phyloP scores from a whole-genome alignment of 2,329 filamentous ascomycete species.

The Ascochyta lentis region DNA sequence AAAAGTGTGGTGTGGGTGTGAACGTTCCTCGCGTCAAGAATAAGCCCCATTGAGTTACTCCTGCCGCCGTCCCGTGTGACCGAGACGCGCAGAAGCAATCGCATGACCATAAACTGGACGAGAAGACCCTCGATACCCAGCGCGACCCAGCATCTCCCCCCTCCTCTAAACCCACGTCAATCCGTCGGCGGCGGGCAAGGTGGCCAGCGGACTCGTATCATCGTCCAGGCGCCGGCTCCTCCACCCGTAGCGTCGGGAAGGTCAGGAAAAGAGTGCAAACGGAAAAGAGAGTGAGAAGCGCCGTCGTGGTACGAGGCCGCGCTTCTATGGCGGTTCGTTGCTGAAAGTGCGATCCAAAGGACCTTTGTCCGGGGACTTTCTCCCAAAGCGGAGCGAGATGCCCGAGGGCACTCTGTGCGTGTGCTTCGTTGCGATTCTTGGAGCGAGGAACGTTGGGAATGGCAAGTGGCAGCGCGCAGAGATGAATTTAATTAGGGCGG shows the following conservation, averaged over 20 bases:
- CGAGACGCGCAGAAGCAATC: slow-evolving; percentile 71
- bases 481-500: slow-evolving; percentile 35
- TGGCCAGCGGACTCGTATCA: slow-evolving; percentile 83
- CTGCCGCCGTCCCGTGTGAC: slow-evolving; percentile 39
- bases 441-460: slow-evolving; percentile 81
- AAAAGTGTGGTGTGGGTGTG: slow-evolving; percentile 51
- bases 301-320: slow-evolving; percentile 69
- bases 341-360: slow-evolving; percentile 68
- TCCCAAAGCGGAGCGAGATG: slow-evolving; percentile 80
- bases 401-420: slow-evolving; percentile 71
- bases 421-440: slow-evolving; percentile 99
- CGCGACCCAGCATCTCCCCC: slow-evolving; percentile 33
- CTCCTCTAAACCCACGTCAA: slow-evolving; percentile 40
- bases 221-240: slow-evolving; percentile 70
- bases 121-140: slow-evolving; percentile 65
- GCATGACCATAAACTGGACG: slow-evolving; percentile 98
- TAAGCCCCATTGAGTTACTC: slow-evolving; percentile 99
- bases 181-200: slow-evolving; percentile 34
- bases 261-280: slow-evolving; percentile 57
- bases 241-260: slow-evolving; percentile 30
- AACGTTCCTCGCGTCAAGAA: slow-evolving; percentile 97
- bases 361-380: slow-evolving; percentile 99
- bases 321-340: slow-evolving; percentile 99
- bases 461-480: slow-evolving; percentile 1
- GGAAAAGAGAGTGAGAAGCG: slow-evolving; percentile 58